Conservation (phyloP, 148 eudicot species). For the Nyssa sinensis region DNA sequence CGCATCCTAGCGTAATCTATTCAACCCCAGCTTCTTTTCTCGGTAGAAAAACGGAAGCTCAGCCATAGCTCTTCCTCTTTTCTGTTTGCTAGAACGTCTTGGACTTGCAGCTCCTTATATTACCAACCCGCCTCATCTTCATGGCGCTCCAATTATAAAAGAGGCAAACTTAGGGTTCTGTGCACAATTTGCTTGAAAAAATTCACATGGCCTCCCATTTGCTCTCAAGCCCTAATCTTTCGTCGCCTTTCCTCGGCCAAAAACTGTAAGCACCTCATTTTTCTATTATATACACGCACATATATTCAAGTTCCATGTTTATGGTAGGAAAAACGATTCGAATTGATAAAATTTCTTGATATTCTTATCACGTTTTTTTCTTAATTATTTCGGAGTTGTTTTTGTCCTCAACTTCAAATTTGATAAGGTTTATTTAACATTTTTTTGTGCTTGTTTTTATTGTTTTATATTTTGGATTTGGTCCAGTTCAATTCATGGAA, state of each 20-base stretch:
- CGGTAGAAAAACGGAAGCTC: no score
- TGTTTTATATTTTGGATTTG: neutral
- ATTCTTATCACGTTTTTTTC: neutral
- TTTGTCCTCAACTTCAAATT: neutral
- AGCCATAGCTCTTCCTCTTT: no score
- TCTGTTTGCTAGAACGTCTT: no score
- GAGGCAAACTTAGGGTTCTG: no score
- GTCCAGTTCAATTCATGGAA: slow-evolving; percentile 38
- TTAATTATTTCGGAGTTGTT: neutral
- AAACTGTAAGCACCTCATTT: slow-evolving; percentile 41
- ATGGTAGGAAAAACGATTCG: neutral
- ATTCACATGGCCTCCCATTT: slow-evolving; percentile 50
- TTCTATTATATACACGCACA: neutral
- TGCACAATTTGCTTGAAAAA: no score
- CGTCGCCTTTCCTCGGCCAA: slow-evolving; percentile 39
- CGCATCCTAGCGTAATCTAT: no score
- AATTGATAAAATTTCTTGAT: neutral
- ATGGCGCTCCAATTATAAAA: no score
- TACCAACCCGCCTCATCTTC: no score
- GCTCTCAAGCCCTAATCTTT: slow-evolving; percentile 50
- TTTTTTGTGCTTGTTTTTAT: neutral
- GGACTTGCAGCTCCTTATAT: no score
- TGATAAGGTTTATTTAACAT: neutral
- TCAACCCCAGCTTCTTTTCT: no score
- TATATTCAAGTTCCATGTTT: neutral